phyloP scores from a whole-genome alignment of 805 yeast species.

The Sugiyamaella mastotermitis region DNA sequence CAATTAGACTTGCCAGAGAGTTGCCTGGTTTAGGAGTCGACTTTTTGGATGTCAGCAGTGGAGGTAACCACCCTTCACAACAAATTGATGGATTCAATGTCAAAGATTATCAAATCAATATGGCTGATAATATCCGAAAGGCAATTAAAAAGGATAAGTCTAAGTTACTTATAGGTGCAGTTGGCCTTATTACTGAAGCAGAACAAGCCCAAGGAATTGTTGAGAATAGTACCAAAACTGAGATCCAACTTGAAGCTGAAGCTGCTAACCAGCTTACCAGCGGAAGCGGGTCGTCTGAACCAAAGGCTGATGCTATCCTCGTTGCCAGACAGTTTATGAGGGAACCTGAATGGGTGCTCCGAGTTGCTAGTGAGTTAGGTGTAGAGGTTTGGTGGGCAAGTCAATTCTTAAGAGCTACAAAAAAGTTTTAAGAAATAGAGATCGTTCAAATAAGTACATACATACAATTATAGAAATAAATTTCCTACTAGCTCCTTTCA shows the following conservation, averaged over 20 bases:
- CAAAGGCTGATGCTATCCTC: constrained; percentile 1
- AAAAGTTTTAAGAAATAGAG: too few relatives aligned
- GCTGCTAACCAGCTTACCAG: too few relatives aligned
- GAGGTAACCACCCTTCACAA: not conserved
- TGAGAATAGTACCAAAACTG: not conserved
- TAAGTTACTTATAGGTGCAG: constrained; percentile 1
- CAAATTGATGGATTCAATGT: not conserved
- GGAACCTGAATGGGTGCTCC: constrained; percentile 1
- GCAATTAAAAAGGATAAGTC: not conserved
- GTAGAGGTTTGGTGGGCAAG: too few relatives aligned
- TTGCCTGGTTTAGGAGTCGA: too few relatives aligned
- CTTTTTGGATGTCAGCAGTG: too few relatives aligned
- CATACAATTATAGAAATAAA: too few relatives aligned
- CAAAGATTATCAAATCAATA: not conserved
- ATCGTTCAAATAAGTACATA: too few relatives aligned
- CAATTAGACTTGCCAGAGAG: too few relatives aligned
- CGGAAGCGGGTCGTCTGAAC: too few relatives aligned
- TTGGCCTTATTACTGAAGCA: not conserved
- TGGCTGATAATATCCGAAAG: not conserved
- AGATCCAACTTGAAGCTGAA: not conserved
- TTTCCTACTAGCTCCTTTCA: too few relatives aligned
- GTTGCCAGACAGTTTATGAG: not conserved
- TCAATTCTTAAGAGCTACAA: too few relatives aligned
- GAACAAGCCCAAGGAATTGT: constrained; percentile 3
- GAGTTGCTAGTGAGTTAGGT: too few relatives aligned